phyloP scores from a whole-genome alignment of 371 early-diverging fungal species.

The Entomophthora muscae region DNA sequence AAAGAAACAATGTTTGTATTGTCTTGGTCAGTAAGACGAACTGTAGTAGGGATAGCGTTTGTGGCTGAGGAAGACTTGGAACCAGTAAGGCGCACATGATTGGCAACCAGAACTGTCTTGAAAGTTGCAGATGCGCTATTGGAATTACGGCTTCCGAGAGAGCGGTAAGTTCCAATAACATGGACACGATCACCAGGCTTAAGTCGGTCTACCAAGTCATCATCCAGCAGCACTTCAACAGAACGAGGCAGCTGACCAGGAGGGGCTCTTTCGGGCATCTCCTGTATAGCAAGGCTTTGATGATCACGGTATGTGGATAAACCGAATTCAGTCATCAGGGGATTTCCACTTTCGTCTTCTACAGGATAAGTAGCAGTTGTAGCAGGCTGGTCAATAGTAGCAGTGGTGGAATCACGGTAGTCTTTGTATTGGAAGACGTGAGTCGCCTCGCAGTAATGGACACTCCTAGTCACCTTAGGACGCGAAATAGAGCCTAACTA shows the following conservation, averaged over 20 bases:
- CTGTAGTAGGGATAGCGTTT: slow-evolving; percentile 17
- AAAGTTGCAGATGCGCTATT: slow-evolving; percentile 76
- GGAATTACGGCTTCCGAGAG: slow-evolving; percentile 59
- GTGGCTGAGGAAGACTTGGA: slow-evolving; percentile 48
- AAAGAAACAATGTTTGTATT: slow-evolving; percentile 68
- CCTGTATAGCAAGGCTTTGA: slow-evolving; percentile 93
- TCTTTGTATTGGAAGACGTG: slow-evolving; percentile 70
- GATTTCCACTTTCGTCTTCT: slow-evolving; percentile 82
- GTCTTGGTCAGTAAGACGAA: slow-evolving; percentile 49
- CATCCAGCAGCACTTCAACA: slow-evolving; percentile 90
- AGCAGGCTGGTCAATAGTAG: slow-evolving; percentile 30
- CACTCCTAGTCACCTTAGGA: slow-evolving; percentile 87
- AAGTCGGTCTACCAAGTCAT: slow-evolving; percentile 90
- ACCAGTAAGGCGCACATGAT: slow-evolving; percentile 67
- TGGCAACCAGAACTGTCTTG: slow-evolving; percentile 83
- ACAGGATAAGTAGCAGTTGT: slow-evolving; percentile 65
- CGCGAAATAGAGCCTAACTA: slow-evolving; percentile 74
- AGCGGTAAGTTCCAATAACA: slow-evolving; percentile 89
- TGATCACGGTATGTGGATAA: slow-evolving; percentile 86
- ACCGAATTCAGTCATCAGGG: slow-evolving; percentile 90
- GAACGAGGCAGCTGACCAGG: slow-evolving; percentile 96
- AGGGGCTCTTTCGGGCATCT: slow-evolving; percentile 99
- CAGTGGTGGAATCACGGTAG: slow-evolving; percentile 68
- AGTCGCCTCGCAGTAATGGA: slow-evolving; percentile 85
- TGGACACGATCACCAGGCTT: slow-evolving; percentile 99